Evolutionary conservation across 768 basidiomycete genomes (phyloP), one percentile per base, ranked within the genome.

Genomic region (Tylopilus subfusipes): DNA sequence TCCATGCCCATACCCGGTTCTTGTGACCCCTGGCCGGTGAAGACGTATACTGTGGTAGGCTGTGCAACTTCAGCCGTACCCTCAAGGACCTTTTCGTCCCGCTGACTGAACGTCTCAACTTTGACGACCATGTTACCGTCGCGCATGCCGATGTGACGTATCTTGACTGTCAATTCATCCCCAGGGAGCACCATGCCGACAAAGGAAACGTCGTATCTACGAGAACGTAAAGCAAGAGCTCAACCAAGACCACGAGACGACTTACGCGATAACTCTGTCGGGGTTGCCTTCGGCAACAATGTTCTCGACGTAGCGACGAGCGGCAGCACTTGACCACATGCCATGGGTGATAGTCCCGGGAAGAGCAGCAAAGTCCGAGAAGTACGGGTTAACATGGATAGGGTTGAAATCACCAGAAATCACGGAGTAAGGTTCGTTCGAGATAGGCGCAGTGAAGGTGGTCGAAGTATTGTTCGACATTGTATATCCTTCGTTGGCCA

Each of bases 1-100:
- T 98, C 95, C 94, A 99, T 98, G 19, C 97, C 97, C 97, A 99
- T 98, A 19, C 96, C 93, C 43, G 87, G 86, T 72, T 98, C 96
- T 69, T 98, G 96, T 7, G 95, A 98, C 52, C 96, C 96, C 69
- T 98, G 96, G 29, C 96, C 96, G 38, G 96, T 98, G 79, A 98
- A 98, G 62, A 97, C 93, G 61, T 98, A 98, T 31, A 91, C 93
- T 6, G 94, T 96, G 18, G 83, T 80, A 2, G 95, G 86, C 69
- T 99, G 97, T 3, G 85, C 84, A 56, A 98, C 93, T 70, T 98
- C 93, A 3, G 95, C 93, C 14, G 90, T 83, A 34, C 97, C 97
- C 58, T 88, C 84, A 30, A 99, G 77, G 53, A 99, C 93, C 74
- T 92, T 97, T 71, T 95, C 92, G 38, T 91, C 93, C 18, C 80